phyloP scores from a whole-genome alignment of 2,329 filamentous ascomycete species.

The Diaporthe nobilis region DNA sequence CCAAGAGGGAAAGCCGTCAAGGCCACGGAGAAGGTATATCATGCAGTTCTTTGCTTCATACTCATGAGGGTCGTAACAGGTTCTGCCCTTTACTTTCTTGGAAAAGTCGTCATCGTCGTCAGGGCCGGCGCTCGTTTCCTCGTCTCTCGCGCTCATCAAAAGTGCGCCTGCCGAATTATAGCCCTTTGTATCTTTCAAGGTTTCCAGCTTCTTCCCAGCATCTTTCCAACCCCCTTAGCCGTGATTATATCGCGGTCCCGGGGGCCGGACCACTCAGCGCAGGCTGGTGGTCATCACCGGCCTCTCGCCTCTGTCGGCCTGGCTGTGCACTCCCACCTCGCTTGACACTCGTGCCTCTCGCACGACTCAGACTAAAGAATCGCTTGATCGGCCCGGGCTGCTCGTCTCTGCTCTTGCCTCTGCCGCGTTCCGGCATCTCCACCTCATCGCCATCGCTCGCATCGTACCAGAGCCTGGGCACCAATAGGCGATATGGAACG shows the following conservation, averaged over 20 bases:
- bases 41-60: conserved; percentile 27
- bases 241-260: conserved; percentile 37
- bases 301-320: conserved; percentile 19
- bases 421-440: conserved; percentile 36
- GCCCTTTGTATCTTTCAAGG: neutral
- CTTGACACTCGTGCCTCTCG: conserved; percentile 39
- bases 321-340: conserved; percentile 13
- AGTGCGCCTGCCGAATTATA: neutral
- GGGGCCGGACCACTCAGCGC: conserved; percentile 30
- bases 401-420: conserved; percentile 19
- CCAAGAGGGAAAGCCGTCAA: neutral
- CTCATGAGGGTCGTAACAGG: conserved; percentile 22
- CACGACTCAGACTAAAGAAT: conserved; percentile 39
- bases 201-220: neutral
- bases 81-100: neutral
- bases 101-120: conserved; percentile 17
- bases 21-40: conserved; percentile 11
- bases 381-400: conserved; percentile 35
- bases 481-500: conserved; percentile 85
- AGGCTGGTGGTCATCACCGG: neutral
- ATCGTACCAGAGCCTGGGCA: conserved; percentile 82
- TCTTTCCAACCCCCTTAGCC: neutral
- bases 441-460: conserved; percentile 46
- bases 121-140: neutral
- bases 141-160: neutral